Conservation (phyloP, 257 asterid genomes). For the Verbascum thapsus region DNA sequence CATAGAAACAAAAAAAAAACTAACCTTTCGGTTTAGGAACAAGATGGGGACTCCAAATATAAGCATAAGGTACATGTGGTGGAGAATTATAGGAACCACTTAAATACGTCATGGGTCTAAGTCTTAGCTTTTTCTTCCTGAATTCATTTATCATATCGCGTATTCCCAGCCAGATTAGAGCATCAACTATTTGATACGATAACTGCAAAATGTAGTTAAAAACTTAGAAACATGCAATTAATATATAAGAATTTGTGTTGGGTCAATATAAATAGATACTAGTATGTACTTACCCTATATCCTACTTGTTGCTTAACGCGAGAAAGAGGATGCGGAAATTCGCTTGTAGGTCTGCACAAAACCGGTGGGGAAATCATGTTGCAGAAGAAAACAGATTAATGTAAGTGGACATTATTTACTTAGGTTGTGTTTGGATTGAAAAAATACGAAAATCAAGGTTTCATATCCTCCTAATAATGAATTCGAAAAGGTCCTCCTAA, state of each 20-base stretch:
- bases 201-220: conserved; percentile 49
- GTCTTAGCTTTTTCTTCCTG: conserved; percentile 73
- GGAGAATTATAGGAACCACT: conserved; percentile 60
- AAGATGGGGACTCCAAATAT: conserved; percentile 96
- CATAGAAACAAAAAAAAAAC: conserved; percentile 15
- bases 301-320: conserved; percentile 85
- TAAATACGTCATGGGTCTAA: conserved; percentile 82
- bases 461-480: too few species aligned
- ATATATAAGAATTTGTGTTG: not conserved
- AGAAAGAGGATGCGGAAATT: conserved; percentile 96
- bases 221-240: conserved; percentile 16
- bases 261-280: conserved; percentile 25
- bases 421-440: too few species aligned
- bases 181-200: conserved; percentile 87
- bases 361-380: not conserved
- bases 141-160: conserved; percentile 88
- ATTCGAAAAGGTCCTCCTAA: too few species aligned
- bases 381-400: not conserved
- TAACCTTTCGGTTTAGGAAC: conserved; percentile 93
- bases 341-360: conserved; percentile 74
- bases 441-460: too few species aligned
- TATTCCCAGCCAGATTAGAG: conserved; percentile 86
- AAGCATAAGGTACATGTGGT: conserved; percentile 65
- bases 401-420: not conserved
- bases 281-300: conserved; percentile 60